A percentile compares a stretch with the other conserved stretches of the same genome.
Evolutionary conservation across 768 basidiomycete species (phyloP).

Genomic region (Pholiota conissans): DNA sequence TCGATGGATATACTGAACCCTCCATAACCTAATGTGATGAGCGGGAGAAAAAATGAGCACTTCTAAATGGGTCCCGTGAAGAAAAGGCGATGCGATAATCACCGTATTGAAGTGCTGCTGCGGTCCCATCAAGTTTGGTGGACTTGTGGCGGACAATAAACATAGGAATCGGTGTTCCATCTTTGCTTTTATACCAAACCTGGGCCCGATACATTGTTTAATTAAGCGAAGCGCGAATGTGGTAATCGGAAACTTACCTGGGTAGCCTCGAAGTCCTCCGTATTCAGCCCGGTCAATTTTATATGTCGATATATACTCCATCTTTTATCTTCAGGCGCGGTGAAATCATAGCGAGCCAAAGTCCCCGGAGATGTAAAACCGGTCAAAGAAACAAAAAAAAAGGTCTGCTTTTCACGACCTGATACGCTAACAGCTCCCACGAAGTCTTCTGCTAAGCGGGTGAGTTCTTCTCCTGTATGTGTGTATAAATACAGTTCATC

Average conservation of each 20-base stretch:
- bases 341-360: slow-evolving; percentile 64
- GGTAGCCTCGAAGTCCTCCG: slow-evolving; percentile 66
- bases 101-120: slow-evolving; percentile 80
- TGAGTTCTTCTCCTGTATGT: slow-evolving; percentile 48
- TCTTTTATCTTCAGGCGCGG: slow-evolving; percentile 43
- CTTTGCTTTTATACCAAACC: slow-evolving; percentile 81
- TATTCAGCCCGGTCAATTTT: slow-evolving; percentile 56
- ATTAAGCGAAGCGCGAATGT: neutral
- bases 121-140: slow-evolving; percentile 70
- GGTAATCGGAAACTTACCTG: slow-evolving; percentile 43
- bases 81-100: neutral
- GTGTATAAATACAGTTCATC: slow-evolving; percentile 78
- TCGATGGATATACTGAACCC: slow-evolving; percentile 73
- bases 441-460: slow-evolving; percentile 61
- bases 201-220: slow-evolving; percentile 19
- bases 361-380: slow-evolving; percentile 76
- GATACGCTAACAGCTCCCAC: slow-evolving; percentile 63
- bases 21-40: slow-evolving; percentile 60
- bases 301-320: slow-evolving; percentile 63
- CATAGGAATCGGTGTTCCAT: slow-evolving; percentile 83
- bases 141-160: slow-evolving; percentile 78
- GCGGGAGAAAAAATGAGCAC: neutral
- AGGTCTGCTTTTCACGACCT: slow-evolving; percentile 50
- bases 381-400: slow-evolving; percentile 63
- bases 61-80: neutral